These are phyloP conservation scores for Pinus albicaulis DNA, from an alignment of 75 land plant genomes.

Conservation along the genomic window DNA sequence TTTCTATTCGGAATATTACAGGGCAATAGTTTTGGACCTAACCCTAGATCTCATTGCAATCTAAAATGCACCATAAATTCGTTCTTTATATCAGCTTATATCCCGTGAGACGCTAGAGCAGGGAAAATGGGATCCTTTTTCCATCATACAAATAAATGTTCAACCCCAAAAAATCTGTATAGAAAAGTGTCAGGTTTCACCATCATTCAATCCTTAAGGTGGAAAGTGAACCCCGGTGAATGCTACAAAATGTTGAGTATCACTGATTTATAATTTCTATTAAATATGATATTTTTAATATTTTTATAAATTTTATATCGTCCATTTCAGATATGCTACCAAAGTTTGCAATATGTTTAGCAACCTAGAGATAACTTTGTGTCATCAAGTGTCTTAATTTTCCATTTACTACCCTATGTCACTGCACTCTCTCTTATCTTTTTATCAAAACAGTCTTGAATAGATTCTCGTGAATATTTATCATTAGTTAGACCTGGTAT, in stretches of 20 bases:
- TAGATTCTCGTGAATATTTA: no score
- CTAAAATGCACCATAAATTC: not conserved
- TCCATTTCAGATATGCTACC: not conserved
- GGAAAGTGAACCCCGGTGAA: not conserved
- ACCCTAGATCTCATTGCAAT: not conserved
- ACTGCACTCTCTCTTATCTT: not conserved
- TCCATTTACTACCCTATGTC: not conserved
- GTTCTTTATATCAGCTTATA: not conserved
- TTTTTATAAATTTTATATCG: not conserved
- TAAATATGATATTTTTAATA: not conserved
- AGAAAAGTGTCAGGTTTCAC: not conserved
- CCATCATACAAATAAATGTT: not conserved
- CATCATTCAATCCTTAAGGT: not conserved
- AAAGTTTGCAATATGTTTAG: not conserved
- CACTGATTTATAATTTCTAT: not conserved
- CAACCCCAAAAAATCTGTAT: not conserved
- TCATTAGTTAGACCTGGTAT: no score
- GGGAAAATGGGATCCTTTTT: not conserved
- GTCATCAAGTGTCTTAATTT: not conserved
- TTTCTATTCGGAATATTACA: no score
- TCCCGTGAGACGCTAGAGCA: not conserved
- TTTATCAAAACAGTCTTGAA: no score
- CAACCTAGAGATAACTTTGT: not conserved
- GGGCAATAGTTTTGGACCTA: not conserved
- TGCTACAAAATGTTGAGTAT: not conserved